Evolutionary conservation across 208 protist genomes (phyloP).

Genomic region (Trichomonas vaginalis): DNA sequence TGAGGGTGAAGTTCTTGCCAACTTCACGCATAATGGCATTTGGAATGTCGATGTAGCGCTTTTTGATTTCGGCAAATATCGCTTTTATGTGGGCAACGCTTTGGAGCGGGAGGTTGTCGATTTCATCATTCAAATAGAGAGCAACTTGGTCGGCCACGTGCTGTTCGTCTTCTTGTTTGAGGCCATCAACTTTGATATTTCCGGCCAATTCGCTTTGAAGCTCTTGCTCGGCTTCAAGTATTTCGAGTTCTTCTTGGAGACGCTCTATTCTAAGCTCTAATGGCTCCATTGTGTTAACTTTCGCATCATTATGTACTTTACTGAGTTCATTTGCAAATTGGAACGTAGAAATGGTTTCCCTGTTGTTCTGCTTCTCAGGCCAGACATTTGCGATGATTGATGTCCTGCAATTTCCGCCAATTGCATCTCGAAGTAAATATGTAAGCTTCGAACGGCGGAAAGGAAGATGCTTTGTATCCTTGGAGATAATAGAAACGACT

Average conservation of each 20-base stretch:
- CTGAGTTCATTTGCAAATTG: neutral
- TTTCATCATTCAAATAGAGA: neutral
- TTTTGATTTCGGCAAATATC: conserved; percentile 1
- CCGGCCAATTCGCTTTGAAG: neutral
- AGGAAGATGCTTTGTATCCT: neutral
- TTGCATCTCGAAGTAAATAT: conserved; percentile 10
- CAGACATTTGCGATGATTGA: neutral
- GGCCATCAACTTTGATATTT: neutral
- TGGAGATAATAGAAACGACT: neutral
- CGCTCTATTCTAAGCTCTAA: neutral
- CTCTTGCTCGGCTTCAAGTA: neutral
- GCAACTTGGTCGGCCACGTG: neutral
- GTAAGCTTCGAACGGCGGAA: neutral
- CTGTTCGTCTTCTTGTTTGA: conserved; percentile 5
- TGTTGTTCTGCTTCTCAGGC: neutral
- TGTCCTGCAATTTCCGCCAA: neutral
- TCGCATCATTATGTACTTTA: neutral
- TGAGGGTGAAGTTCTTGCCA: neutral
- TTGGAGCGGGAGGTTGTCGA: neutral
- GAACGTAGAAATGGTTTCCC: neutral
- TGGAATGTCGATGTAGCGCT: neutral
- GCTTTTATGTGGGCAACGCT: neutral
- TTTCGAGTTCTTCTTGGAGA: neutral
- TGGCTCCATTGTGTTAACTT: conserved; percentile 18
- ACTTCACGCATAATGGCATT: neutral